Base-by-base conservation (phyloP, 805 yeast species). In the Torulaspora maleeae region DNA sequence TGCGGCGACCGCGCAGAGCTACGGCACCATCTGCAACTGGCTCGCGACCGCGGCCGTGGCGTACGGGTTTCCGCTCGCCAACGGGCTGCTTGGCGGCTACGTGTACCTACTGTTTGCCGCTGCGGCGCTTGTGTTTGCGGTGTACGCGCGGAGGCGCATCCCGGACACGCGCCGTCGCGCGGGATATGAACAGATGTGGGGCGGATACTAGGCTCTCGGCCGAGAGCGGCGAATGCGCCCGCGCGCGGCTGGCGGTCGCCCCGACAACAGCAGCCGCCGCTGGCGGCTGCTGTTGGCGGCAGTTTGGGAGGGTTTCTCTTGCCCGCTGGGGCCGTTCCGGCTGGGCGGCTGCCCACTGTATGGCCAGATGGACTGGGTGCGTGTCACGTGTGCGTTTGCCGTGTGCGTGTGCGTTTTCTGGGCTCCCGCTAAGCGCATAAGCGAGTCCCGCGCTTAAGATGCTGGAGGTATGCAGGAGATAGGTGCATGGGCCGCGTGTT, bases 1-100 rank as follows among this genome's bases (percentile, higher is more conserved):
- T 1, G 81, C 80, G 46, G 90, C 90, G 2, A 72, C 80, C 36
- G 97, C 98, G 0, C 99, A 93, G 67, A 83, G 95, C 61, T 83
- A 86, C 73, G 98, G 96, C 10, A 88, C 93, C 0, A 78, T 87
- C 11, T 78, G 86, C 70, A 93, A 91, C 63, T 91, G 97, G 97
- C 55, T 86, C 9, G 84, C 95, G 8, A 88, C 96, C 0, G 91
- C 93, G 58, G 54, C 81, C 0, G 80, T 87, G 27, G 96, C 95
- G 1, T 83, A 74, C 50, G 59, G 80, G 16, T 91, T 93, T 73
- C 99, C 99, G 1, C 66, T 82, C 3, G 62, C 86, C 20, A 80
- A 83, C 61, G 66, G 69, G 11, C 51, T 65, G 45, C 62, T 90
- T 32, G 96, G 96, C 8, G 89, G 96, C 0, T 79, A 77, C 38